Evolutionary conservation across 768 basidiomycete species (phyloP).

Genomic region (Mrakia frigida): DNA sequence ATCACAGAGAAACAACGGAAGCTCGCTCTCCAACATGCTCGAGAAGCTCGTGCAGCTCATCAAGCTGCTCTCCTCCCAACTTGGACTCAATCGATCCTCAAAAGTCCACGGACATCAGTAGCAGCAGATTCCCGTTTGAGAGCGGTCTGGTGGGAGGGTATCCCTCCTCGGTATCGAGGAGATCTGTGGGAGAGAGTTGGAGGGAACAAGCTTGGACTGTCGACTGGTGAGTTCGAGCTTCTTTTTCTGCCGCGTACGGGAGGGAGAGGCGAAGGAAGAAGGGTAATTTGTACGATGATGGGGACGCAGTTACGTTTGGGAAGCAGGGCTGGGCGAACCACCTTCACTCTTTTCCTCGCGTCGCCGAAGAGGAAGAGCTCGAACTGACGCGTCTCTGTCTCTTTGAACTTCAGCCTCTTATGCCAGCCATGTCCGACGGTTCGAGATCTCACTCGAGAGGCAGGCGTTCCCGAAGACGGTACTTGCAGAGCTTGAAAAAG

Average conservation of each 20-base stretch:
- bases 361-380: neutral
- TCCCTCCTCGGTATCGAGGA: slow-evolving; percentile 18
- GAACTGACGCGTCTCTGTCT: neutral
- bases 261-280: too few relatives aligned
- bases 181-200: slow-evolving; percentile 26
- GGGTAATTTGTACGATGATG: too few relatives aligned
- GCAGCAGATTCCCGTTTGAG: neutral
- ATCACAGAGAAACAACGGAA: slow-evolving; percentile 4
- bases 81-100: slow-evolving; percentile 18
- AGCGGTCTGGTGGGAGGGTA: slow-evolving; percentile 28
- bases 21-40: neutral
- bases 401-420: slow-evolving; percentile 9
- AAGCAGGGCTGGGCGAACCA: too few relatives aligned
- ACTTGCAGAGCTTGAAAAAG: slow-evolving; percentile 11
- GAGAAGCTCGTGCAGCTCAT: neutral
- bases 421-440: slow-evolving; percentile 14
- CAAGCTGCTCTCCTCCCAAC: slow-evolving; percentile 16
- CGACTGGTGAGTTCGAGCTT: slow-evolving; percentile 5
- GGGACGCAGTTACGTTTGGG: too few relatives aligned
- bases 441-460: slow-evolving; percentile 17
- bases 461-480: slow-evolving; percentile 8
- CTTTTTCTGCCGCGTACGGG: too few relatives aligned
- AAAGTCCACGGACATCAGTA: neutral
- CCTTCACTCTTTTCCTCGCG: neutral
- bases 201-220: slow-evolving; percentile 22